Percentiles rank a stretch among this genome's conserved stretches.
These are phyloP conservation scores for Metarhizium rileyi DNA, from an alignment of 2,329 filamentous ascomycete species.

Conservation along the genomic window DNA sequence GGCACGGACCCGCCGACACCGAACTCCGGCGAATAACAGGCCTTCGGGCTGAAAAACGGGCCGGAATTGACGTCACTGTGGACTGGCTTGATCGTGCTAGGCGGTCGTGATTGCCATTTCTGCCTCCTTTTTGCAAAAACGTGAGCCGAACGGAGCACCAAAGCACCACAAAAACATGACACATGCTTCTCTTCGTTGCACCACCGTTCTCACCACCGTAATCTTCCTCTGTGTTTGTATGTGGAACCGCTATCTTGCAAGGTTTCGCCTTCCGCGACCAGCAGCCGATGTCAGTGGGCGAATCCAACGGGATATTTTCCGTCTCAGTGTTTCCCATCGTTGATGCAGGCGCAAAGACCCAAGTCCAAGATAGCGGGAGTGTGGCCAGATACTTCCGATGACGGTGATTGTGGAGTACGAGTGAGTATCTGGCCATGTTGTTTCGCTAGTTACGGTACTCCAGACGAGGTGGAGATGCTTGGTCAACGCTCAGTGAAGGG, in stretches of 20 bases:
- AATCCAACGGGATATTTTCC: no score
- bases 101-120: background rate
- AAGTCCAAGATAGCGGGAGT: no score
- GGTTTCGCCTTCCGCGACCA: background rate
- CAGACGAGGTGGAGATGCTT: background rate
- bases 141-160: background rate
- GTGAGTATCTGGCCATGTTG: no score
- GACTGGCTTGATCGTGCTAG: conserved; percentile 8
- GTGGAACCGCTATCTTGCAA: conserved; percentile 1
- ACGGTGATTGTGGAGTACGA: no score
- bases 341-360: no score
- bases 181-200: conserved; percentile 2
- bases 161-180: background rate
- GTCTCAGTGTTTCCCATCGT: no score
- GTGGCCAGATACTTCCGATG: no score
- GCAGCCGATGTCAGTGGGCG: background rate
- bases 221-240: background rate
- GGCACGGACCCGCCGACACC: conserved; percentile 9
- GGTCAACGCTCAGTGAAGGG: no score
- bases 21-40: conserved; percentile 20
- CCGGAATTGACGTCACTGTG: conserved; percentile 20
- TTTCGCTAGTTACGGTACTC: no score
- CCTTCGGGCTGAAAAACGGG: conserved; percentile 13
- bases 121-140: no score
- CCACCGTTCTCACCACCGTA: background rate